Percentiles rank a stretch among this genome's conserved stretches.
Conservation (phyloP, 208 protist species). For the Wallacemonas sp. region DNA sequence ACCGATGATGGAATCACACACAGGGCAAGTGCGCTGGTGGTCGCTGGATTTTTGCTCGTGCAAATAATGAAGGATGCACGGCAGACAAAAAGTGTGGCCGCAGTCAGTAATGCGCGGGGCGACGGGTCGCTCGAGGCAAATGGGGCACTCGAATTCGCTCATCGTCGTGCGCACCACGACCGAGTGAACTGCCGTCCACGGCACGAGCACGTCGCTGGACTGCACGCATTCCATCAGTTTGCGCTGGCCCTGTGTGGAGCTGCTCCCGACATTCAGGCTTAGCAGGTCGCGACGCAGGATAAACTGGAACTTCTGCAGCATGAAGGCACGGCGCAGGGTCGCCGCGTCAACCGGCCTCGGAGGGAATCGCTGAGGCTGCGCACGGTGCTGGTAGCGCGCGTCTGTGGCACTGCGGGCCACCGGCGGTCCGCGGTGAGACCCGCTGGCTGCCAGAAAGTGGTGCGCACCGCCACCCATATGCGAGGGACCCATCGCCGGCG, state of each 20-base stretch:
- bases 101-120: slow-evolving; percentile 85
- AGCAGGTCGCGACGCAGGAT: slow-evolving; percentile 73
- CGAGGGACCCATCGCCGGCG: background rate
- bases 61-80: slow-evolving; percentile 79
- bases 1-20: slow-evolving; percentile 63
- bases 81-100: slow-evolving; percentile 80
- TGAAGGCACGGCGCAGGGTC: slow-evolving; percentile 65
- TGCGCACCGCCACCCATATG: background rate
- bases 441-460: background rate
- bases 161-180: slow-evolving; percentile 70
- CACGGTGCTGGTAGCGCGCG: slow-evolving; percentile 21
- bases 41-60: slow-evolving; percentile 33
- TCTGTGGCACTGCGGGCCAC: background rate
- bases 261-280: slow-evolving; percentile 20
- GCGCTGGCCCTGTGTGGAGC: slow-evolving; percentile 61
- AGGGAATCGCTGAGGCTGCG: background rate
- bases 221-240: slow-evolving; percentile 56
- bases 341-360: slow-evolving; percentile 33
- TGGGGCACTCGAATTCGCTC: slow-evolving; percentile 83
- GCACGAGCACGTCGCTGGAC: slow-evolving; percentile 47
- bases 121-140: slow-evolving; percentile 70
- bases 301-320: slow-evolving; percentile 90
- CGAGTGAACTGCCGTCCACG: slow-evolving; percentile 80
- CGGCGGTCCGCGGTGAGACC: background rate
- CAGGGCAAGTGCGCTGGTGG: slow-evolving; percentile 64